Evolutionary conservation across 257 asterid genomes (phyloP).

Genomic region (Primulina huaijiensis): DNA sequence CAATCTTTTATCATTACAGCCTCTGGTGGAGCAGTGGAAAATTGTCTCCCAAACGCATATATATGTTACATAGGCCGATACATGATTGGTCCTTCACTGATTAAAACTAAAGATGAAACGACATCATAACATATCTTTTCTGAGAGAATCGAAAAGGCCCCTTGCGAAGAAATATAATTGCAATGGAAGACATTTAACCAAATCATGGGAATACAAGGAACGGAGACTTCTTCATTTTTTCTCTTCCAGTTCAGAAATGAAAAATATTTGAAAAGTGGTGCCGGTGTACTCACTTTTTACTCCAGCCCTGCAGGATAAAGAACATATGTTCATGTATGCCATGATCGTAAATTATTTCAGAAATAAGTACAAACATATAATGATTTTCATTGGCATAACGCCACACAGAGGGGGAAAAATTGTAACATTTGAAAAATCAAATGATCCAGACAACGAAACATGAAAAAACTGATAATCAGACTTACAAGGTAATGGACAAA

Average conservation of each 20-base stretch:
- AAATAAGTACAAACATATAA: conserved; percentile 1
- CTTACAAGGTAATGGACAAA: conserved; percentile 84
- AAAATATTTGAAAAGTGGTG: conserved; percentile 21
- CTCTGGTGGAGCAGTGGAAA: background rate
- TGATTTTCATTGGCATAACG: conserved; percentile 5
- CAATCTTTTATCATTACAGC: conserved; percentile 7
- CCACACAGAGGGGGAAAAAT: conserved; percentile 5
- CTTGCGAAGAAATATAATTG: background rate
- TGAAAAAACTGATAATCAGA: conserved; percentile 14
- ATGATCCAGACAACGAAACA: conserved; percentile 6
- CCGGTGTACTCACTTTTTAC: conserved; percentile 75
- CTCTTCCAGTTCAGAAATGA: conserved; percentile 7
- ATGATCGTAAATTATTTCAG: conserved; percentile 8
- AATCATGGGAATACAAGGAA: conserved; percentile 18
- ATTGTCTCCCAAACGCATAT: background rate
- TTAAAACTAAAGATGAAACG: background rate
- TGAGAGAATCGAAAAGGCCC: background rate
- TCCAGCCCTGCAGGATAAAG: conserved; percentile 84
- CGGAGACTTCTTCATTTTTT: conserved; percentile 11
- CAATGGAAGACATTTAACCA: conserved; percentile 13
- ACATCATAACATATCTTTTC: background rate
- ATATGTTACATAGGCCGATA: background rate
- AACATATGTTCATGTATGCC: conserved; percentile 20
- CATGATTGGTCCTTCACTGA: conserved; percentile 4
- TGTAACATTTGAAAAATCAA: conserved; percentile 15